These are phyloP conservation scores for Wickerhamia fluorescens DNA, from an alignment of 805 yeast genomes.

Conservation along the genomic window DNA sequence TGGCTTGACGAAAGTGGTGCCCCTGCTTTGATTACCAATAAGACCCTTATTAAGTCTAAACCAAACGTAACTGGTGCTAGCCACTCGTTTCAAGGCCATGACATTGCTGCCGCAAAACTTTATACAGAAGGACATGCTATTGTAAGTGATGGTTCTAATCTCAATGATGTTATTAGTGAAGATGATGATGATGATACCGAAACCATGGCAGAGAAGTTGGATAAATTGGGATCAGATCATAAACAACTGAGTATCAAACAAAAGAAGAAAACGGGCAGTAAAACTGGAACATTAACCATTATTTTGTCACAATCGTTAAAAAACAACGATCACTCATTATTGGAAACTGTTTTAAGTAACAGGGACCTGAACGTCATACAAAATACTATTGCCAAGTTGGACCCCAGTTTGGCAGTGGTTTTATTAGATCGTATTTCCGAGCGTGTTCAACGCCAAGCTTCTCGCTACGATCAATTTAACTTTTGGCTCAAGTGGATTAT, in stretches of 20 bases:
- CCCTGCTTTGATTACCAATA: conserved; percentile 16
- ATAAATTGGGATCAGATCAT: conserved; percentile 22
- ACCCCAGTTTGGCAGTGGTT: conserved; percentile 42
- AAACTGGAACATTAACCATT: conserved; percentile 61
- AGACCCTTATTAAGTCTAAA: conserved; percentile 27
- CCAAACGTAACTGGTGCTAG: conserved; percentile 36
- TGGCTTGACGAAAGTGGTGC: conserved; percentile 36
- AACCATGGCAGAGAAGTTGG: conserved; percentile 49
- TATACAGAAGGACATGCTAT: conserved; percentile 58
- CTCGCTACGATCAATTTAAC: conserved; percentile 42
- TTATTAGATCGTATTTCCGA: conserved; percentile 48
- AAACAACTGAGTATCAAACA: conserved; percentile 14
- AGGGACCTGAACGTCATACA: conserved; percentile 44
- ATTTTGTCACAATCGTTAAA: conserved; percentile 84
- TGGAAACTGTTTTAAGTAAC: conserved; percentile 72
- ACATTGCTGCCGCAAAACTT: conserved; percentile 44
- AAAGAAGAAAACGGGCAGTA: conserved; percentile 43
- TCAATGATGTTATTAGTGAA: conserved; percentile 45
- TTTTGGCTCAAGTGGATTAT: conserved; percentile 53
- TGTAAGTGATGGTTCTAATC: conserved; percentile 58
- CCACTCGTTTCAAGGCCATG: conserved; percentile 41
- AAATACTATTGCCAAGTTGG: conserved; percentile 43
- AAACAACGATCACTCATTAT: conserved; percentile 76
- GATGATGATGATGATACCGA: conserved; percentile 39
- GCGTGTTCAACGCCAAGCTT: conserved; percentile 43